Conservation (phyloP, 2,329 filamentous ascomycete species). For the Magnaporthiopsis rhizophila region DNA sequence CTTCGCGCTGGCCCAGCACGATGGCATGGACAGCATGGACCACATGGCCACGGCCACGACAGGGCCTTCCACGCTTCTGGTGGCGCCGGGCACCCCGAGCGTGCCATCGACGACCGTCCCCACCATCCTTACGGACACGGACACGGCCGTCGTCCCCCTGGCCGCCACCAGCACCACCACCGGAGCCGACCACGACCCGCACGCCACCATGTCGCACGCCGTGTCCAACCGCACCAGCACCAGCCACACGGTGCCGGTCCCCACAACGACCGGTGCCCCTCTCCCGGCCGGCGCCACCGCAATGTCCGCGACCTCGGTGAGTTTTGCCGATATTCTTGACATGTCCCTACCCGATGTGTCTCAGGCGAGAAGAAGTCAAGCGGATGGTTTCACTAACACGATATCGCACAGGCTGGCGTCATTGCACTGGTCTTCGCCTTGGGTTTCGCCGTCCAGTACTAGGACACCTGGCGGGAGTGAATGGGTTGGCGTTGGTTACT, state of each 20-base stretch:
- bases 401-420: neutral
- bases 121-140: neutral
- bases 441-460: slow-evolving; percentile 6
- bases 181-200: slow-evolving; percentile 2
- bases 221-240: slow-evolving; percentile 2
- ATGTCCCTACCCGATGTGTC: neutral
- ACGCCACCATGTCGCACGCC: slow-evolving; percentile 2
- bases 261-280: neutral
- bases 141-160: neutral
- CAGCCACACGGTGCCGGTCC: neutral
- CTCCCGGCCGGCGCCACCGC: slow-evolving; percentile 5
- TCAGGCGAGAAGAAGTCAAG: neutral
- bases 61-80: neutral
- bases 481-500: neutral
- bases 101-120: neutral
- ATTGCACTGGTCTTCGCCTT: slow-evolving; percentile 2
- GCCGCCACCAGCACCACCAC: neutral
- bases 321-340: neutral
- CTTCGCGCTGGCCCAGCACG: neutral
- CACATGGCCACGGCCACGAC: slow-evolving; percentile 1
- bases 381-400: neutral
- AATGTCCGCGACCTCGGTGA: neutral
- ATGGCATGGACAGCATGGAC: slow-evolving; percentile 2
- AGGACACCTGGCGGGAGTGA: neutral
- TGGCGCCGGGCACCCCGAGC: neutral